Base-by-base conservation (phyloP, 768 basidiomycete species). In the Cyclocybe aegerita region DNA sequence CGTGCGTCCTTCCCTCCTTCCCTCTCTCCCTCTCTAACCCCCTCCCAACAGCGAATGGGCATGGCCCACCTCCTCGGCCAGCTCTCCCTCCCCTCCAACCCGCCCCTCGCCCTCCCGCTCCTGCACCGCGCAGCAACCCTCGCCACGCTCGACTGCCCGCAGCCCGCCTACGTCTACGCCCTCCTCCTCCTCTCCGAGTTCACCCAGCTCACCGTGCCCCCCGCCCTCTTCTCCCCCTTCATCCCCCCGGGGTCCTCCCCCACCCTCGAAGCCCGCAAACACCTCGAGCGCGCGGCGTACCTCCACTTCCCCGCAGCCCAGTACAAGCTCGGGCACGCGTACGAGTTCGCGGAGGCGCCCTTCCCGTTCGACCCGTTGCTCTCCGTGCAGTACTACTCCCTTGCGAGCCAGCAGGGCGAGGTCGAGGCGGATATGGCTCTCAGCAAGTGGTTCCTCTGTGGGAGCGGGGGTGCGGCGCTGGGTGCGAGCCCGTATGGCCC, bases 401-500 rank as follows among this genome's bases (percentile, higher is more conserved):
- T 89, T 9, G 92, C 90, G 0, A 86, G 83, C 49, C 87, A 95
- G 67, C 82, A 88, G 52, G 90, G 91, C 32, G 92, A 97, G 66
- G 76, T 80, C 16, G 94, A 98, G 65, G 96, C 96, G 0, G 93
- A 98, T 64, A 95, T 98, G 93, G 95, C 93, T 2, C 78, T 98
- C 46, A 86, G 83, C 67, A 98, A 97, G 69, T 98, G 96, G 95
- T 98, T 97, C 74, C 71, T 98, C 43, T 95, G 93, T 63, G 95
- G 95, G 1, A 68, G 66, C 3, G 84, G 86, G 0, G 67, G 65
- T 9, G 61, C 59, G 0, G 65, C 57, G 9, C 39, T 50, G 2
- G 35, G 39, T 17, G 14, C 38, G 43, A 4, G 57, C 39, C 34
- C 46, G 29, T 41, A 41, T 1, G 32, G 33, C 7, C 35, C 57